Evolutionary conservation across 2,329 filamentous ascomycete species (phyloP).

Genomic region (Neofusicoccum ribis): DNA sequence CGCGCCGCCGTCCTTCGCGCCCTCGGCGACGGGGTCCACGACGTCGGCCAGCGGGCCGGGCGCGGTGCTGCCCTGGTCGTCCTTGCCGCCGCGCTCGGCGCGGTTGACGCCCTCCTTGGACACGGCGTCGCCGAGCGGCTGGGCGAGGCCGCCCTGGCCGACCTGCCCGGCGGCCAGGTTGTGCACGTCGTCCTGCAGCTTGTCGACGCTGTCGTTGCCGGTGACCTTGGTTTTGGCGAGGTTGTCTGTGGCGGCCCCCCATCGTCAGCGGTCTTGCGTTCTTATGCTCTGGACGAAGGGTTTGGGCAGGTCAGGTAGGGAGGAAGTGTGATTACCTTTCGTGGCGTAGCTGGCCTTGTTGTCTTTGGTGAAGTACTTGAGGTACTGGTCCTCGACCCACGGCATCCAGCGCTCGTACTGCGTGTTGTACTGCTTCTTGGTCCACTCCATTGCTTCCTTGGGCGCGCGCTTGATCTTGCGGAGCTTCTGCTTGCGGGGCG

Average conservation of each 20-base stretch:
- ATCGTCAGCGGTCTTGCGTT: too few species aligned
- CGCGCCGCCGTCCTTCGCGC: not conserved
- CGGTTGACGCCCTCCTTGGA: slow-evolving; percentile 68
- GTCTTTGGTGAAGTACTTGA: slow-evolving; percentile 72
- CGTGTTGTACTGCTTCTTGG: slow-evolving; percentile 65
- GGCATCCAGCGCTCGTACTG: slow-evolving; percentile 76
- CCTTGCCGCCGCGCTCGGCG: slow-evolving; percentile 63
- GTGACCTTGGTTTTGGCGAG: slow-evolving; percentile 71
- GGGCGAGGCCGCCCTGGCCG: slow-evolving; percentile 66
- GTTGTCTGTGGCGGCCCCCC: slow-evolving; percentile 50
- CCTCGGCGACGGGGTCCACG: not conserved
- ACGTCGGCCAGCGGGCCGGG: not conserved
- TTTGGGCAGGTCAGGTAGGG: too few species aligned
- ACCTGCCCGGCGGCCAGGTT: slow-evolving; percentile 63
- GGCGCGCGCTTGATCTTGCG: not conserved
- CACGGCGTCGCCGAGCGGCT: slow-evolving; percentile 62
- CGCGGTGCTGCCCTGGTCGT: slow-evolving; percentile 51
- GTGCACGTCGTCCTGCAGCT: slow-evolving; percentile 67
- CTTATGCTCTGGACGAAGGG: not conserved
- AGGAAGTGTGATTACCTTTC: slow-evolving; percentile 54
- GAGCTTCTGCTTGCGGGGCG: slow-evolving; percentile 6
- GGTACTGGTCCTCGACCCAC: slow-evolving; percentile 73
- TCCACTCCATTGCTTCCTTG: slow-evolving; percentile 45
- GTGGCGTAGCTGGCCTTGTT: slow-evolving; percentile 74
- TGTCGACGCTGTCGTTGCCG: slow-evolving; percentile 65